These are phyloP conservation scores for Saxophila tyrrhenica DNA, from an alignment of 495 filamentous ascomycete genomes.

Conservation along the genomic window DNA sequence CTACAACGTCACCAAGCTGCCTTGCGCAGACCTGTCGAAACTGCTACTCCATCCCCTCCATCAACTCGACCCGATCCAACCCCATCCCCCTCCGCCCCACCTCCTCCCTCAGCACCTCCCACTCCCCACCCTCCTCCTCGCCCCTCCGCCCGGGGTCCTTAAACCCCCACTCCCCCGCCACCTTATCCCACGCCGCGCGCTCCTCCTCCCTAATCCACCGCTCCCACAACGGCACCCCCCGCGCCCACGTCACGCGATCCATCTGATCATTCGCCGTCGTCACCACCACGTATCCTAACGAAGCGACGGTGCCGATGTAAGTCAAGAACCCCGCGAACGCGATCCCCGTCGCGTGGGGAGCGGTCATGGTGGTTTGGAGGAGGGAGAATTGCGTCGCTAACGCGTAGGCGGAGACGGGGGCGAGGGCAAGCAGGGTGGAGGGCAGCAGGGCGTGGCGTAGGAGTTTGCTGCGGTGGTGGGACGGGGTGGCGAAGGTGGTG, in stretches of 20 bases:
- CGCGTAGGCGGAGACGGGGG: constrained; percentile 59
- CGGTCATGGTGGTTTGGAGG: constrained; percentile 61
- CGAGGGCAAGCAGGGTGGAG: constrained; percentile 40
- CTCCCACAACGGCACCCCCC: constrained; percentile 64
- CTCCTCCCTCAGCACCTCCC: constrained; percentile 73
- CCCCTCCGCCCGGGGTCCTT: constrained; percentile 65
- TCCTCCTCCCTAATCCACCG: constrained; percentile 94
- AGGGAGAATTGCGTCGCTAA: constrained; percentile 49
- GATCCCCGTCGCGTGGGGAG: constrained; percentile 56
- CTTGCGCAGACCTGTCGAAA: not conserved
- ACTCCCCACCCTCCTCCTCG: constrained; percentile 83
- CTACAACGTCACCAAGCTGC: no score
- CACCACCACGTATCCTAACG: constrained; percentile 70
- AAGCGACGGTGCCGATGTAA: constrained; percentile 67
- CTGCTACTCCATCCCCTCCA: constrained; percentile 85
- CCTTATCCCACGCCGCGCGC: constrained; percentile 72
- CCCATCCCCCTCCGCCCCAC: constrained; percentile 73
- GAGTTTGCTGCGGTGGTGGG: constrained; percentile 58
- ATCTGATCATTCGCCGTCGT: constrained; percentile 88
- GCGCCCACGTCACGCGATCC: constrained; percentile 78
- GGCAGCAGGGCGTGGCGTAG: constrained; percentile 41
- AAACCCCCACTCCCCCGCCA: constrained; percentile 85
- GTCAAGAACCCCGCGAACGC: constrained; percentile 69
- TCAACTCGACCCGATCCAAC: constrained; percentile 70
- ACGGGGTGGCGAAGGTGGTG: constrained; percentile 58